Evolutionary conservation across 345 rosid genomes (phyloP), one percentile per base, ranked within the genome.

Genomic region (Cardiospermum halicacabum): DNA sequence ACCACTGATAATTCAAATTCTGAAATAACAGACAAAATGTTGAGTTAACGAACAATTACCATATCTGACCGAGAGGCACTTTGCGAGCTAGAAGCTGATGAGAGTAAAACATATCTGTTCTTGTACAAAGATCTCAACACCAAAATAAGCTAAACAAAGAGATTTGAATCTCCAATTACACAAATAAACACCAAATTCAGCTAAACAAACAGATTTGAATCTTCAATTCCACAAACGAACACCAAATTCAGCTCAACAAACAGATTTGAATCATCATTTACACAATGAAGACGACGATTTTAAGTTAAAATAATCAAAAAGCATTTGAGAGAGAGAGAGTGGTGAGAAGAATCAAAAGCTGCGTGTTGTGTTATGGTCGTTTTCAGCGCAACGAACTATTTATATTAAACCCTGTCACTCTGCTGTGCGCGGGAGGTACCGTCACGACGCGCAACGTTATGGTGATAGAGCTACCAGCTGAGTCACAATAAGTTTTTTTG

Each of bases 11-110:
- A 12, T 53, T 11, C 11, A 34, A 34, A 34, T 34, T 34, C 39
- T n/a, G 24, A 57, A 58, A 12, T 11, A 11, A 18, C 24, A 34
- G 22, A 11, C 4, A 10, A n/a, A n/a, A 45, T 40, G 26, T 8
- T 1, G 9, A 56, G 13, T 3, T 7, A 10, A 2, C 27, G 2
- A 49, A 25, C 77, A 73, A 92, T 77, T 74, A 92, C 98, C 98
- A 89, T 67, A 93, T 90, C 81, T 93, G 96, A 32, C 98, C 96
- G 11, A 93, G 82, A n/a, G 97, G 89, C 51, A 92, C 94, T 76
- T 93, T 93, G n/a, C 96, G 88, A 75, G 97, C 98, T 32, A 93
- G 86, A 30, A 93, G 94, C 74, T 93, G 92, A 70, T 89, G 93
- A 8, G 98, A 90, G 82, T 83, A 93, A 75, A 93, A 93, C 98